Percentiles rank a stretch among this genome's conserved stretches.
These are phyloP conservation scores for Pholiota molesta DNA, from an alignment of 768 basidiomycete genomes.

Conservation along the genomic window DNA sequence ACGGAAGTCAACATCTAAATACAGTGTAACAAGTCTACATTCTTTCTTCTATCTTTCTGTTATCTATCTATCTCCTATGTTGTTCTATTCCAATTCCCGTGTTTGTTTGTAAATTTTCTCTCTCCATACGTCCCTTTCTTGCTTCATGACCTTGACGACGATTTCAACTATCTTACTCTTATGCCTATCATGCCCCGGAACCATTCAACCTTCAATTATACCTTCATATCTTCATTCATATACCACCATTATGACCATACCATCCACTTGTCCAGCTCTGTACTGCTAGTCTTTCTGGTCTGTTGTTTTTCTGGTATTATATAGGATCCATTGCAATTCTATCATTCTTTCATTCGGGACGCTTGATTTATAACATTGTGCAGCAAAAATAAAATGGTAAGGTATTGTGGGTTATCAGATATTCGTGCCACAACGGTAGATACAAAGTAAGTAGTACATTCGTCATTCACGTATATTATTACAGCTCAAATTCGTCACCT, in stretches of 20 bases:
- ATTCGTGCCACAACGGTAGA: too few species aligned
- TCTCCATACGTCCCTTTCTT: background rate
- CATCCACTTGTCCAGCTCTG: background rate
- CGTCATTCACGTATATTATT: background rate
- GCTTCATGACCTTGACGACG: background rate
- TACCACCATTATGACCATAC: slow-evolving; percentile 1
- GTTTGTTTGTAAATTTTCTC: background rate
- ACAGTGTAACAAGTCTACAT: background rate
- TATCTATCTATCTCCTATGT: background rate
- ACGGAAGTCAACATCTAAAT: background rate
- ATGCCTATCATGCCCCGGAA: background rate
- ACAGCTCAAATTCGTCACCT: background rate
- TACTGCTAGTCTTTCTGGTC: background rate
- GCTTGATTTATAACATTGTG: too few species aligned
- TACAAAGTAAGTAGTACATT: too few species aligned
- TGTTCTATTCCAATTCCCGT: background rate
- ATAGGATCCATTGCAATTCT: background rate
- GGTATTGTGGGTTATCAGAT: too few species aligned
- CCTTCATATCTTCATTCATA: background rate
- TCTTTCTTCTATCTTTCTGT: background rate
- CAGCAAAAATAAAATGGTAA: too few species aligned
- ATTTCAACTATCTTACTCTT: background rate
- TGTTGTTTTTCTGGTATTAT: background rate
- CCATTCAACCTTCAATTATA: background rate
- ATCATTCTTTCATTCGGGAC: background rate